Conservation (phyloP, 2,329 filamentous ascomycete species). For the Calonectria leucothoes region DNA sequence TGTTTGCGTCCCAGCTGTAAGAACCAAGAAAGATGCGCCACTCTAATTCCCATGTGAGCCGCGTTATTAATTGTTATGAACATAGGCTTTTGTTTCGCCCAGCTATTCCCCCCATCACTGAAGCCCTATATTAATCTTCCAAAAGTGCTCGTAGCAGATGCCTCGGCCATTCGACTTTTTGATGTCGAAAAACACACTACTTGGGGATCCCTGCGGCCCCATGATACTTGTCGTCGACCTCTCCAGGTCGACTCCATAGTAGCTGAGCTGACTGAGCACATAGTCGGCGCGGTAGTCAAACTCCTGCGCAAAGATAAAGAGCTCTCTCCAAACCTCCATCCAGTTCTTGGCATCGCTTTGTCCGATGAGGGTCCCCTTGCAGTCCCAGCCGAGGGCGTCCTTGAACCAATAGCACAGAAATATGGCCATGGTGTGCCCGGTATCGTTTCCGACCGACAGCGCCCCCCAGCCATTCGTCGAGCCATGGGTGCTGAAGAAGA, state of each 20-base stretch:
- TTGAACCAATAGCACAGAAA: slow-evolving; percentile 5
- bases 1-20: too few species aligned
- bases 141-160: slow-evolving; percentile 1
- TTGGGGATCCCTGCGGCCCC: background rate
- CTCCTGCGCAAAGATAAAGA: background rate
- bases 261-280: background rate
- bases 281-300: slow-evolving; percentile 2
- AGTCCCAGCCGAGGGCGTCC: background rate
- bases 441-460: background rate
- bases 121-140: background rate
- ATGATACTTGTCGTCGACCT: background rate
- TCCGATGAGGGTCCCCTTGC: background rate
- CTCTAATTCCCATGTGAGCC: background rate
- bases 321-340: slow-evolving; percentile 4
- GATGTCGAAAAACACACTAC: slow-evolving; percentile 3
- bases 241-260: background rate
- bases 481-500: slow-evolving; percentile 12
- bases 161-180: background rate
- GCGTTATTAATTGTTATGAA: background rate
- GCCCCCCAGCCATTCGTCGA: slow-evolving; percentile 8
- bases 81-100: background rate
- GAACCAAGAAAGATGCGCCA: background rate
- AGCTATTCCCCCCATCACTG: background rate
- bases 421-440: background rate
- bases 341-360: background rate